These are phyloP conservation scores for Paraleonurus japonicus DNA, from an alignment of 257 asterid species.

Conservation along the genomic window DNA sequence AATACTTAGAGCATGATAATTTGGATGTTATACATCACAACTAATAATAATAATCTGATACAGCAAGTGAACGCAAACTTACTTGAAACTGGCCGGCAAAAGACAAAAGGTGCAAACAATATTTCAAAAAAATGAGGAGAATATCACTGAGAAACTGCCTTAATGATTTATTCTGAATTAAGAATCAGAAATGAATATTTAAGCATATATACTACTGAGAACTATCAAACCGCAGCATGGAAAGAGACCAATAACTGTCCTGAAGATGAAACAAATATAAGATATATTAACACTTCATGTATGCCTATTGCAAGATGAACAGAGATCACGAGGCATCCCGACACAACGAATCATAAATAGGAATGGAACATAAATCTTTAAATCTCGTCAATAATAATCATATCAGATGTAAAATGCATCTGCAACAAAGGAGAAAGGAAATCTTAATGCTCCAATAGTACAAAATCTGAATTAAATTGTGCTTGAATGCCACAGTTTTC, in stretches of 20 bases:
- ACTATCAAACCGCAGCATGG: background rate
- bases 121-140: background rate
- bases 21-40: background rate
- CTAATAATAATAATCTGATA: background rate
- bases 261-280: background rate
- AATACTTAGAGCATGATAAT: background rate
- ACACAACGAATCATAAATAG: background rate
- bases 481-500: background rate
- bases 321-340: background rate
- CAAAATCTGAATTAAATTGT: constrained; percentile 1
- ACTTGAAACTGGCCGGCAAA: constrained; percentile 7
- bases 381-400: background rate
- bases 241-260: background rate
- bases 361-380: background rate
- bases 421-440: background rate
- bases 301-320: background rate
- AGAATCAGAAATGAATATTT: background rate
- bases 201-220: background rate
- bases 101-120: background rate
- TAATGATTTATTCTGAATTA: background rate
- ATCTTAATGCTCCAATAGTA: background rate
- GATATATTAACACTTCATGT: background rate
- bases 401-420: background rate
- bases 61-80: constrained; percentile 1
- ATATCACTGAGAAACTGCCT: background rate